Base-by-base conservation (phyloP, 345 rosid genomes). In the Lumnitzera racemosa region DNA sequence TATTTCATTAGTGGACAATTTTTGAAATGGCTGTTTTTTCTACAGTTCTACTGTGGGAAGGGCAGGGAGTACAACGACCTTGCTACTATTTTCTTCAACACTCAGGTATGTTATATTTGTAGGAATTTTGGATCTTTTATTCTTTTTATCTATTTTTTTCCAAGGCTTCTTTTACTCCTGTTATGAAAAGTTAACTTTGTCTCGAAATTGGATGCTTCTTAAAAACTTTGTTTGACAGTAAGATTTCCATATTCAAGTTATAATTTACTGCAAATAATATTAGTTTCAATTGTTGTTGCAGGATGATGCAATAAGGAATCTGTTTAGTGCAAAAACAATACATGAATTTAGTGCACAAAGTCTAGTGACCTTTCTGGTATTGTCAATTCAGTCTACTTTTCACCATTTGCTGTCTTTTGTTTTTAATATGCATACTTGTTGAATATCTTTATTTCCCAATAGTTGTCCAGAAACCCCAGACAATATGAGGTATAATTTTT, bases 291-390 rank as follows among this genome's bases (percentile, higher is more conserved):
- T 23, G 48, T 58, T 61, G 43, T 55, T 46, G 47, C 87, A 92
- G 99, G 99, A 94, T 83, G 97, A 94, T 76, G 99, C 99, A 56
- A 94, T 90, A 64, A 84, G 99, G 77, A 94, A 94, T 80, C 78
- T 94, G 80, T 94, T 94, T 69, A 94, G 99, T 72, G 96, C 99
- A 57, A 94, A 90, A 76, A 94, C 99, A 61, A 76, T 87, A 77
- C 99, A 89, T 49, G 99, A 90, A 76, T 94, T 78, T 76, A 90
- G 96, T 70, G 90, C 99, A 49, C 96, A 87, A 69, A 88, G 91
- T 77, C 73, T 94, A 67, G 69, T 88, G 75, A 87, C 99, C 17
- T 94, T 90, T 78, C 82, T 94, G 97, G 99, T 94, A 88, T 24
- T 51, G 41, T 49, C 43, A 36, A 51, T 55, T 61, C 61, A 57